These are phyloP conservation scores for Monilinia vaccinii-corymbosi DNA, from an alignment of 2,329 filamentous ascomycete genomes.

Conservation along the genomic window DNA sequence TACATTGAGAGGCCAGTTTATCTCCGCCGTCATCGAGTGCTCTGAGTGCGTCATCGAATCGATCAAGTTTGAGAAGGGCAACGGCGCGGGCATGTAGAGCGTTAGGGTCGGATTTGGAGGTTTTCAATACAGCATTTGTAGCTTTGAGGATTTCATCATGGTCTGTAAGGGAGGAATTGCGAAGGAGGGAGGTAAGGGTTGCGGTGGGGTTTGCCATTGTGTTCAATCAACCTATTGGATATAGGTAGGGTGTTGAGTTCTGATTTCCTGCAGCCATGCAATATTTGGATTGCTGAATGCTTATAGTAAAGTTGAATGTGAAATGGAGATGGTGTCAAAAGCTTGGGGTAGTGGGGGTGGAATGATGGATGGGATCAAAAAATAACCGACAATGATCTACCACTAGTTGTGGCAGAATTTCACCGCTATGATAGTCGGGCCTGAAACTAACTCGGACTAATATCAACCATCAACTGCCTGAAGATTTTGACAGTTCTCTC, in stretches of 20 bases:
- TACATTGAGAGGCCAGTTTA: constrained; percentile 49
- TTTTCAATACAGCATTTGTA: constrained; percentile 51
- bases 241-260: background rate
- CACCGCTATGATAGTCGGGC: background rate
- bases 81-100: constrained; percentile 64
- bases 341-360: constrained; percentile 6
- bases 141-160: constrained; percentile 64
- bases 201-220: constrained; percentile 22
- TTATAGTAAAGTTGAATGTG: background rate
- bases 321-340: constrained; percentile 9
- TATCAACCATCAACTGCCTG: too few species aligned
- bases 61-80: constrained; percentile 72
- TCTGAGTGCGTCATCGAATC: constrained; percentile 67
- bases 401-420: background rate
- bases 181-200: constrained; percentile 34
- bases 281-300: background rate
- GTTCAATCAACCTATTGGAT: background rate
- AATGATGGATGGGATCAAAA: background rate
- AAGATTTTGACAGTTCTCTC: too few species aligned
- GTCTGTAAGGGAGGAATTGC: constrained; percentile 51
- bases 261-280: background rate
- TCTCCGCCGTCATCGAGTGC: constrained; percentile 56
- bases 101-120: constrained; percentile 45
- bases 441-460: too few species aligned
- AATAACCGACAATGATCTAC: background rate